Conservation (phyloP, 306 rosid genomes). For the Glycine soja region DNA sequence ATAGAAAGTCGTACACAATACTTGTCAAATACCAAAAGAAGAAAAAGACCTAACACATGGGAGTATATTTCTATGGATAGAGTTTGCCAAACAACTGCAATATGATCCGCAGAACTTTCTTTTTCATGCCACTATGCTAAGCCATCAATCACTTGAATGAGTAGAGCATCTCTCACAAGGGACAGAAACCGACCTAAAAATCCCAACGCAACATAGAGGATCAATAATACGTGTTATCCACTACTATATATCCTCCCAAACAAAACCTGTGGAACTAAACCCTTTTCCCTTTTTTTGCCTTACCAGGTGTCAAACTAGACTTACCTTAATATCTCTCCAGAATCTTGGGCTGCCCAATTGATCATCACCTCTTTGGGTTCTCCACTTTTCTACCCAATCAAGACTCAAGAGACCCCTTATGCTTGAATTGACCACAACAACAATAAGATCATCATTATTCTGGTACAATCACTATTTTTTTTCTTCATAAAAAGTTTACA, state of each 20-base stretch:
- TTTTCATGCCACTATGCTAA: too few relatives aligned
- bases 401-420: slow-evolving; percentile 12
- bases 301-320: slow-evolving; percentile 37
- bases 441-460: background rate
- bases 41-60: background rate
- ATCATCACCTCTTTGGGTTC: slow-evolving; percentile 29
- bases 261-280: too few relatives aligned
- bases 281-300: background rate
- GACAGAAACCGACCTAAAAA: too few relatives aligned
- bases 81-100: background rate
- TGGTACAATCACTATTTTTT: background rate
- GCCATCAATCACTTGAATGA: too few relatives aligned
- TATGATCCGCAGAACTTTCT: background rate
- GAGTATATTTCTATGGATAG: background rate
- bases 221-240: slow-evolving; percentile 47
- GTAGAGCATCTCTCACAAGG: too few relatives aligned
- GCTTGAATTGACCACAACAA: slow-evolving; percentile 46
- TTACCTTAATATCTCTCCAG: slow-evolving; percentile 37
- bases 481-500: too few relatives aligned
- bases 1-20: background rate
- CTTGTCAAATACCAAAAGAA: background rate
- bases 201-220: background rate
- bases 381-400: slow-evolving; percentile 28
- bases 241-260: background rate
- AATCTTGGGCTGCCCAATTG: slow-evolving; percentile 46